Conservation (phyloP, 495 filamentous ascomycete genomes). For the Usnea hakonensis region DNA sequence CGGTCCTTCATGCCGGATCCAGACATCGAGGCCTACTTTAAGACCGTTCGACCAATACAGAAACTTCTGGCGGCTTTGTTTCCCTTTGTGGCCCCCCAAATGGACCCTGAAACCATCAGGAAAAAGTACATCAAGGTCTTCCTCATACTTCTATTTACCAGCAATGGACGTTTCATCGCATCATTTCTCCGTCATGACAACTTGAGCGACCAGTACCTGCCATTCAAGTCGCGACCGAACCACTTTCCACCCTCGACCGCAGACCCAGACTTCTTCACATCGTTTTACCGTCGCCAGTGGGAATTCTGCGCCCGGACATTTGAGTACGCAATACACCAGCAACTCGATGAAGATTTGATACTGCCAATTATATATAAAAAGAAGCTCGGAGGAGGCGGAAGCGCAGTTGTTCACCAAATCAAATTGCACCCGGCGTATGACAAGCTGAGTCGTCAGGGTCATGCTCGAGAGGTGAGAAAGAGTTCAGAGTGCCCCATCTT, state of each 20-base stretch:
- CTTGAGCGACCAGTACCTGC: slow-evolving; percentile 13
- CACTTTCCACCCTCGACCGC: slow-evolving; percentile 3
- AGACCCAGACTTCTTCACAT: slow-evolving; percentile 1
- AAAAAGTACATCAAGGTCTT: slow-evolving; percentile 18
- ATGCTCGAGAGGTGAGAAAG: too few species aligned
- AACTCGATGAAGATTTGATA: slow-evolving; percentile 3
- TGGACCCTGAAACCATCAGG: not conserved
- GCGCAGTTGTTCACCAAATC: slow-evolving; percentile 15
- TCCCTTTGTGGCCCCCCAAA: not conserved
- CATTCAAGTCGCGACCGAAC: slow-evolving; percentile 4
- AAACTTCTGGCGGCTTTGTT: not conserved
- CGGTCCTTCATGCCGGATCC: slow-evolving; percentile 9
- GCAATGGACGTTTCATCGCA: slow-evolving; percentile 10
- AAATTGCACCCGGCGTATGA: slow-evolving; percentile 17
- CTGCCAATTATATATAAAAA: slow-evolving; percentile 13
- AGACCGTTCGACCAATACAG: not conserved
- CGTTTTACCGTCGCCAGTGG: slow-evolving; percentile 16
- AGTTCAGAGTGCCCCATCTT: too few species aligned
- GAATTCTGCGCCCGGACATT: slow-evolving; percentile 16
- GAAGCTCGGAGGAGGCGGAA: slow-evolving; percentile 12
- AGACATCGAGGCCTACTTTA: slow-evolving; percentile 6
- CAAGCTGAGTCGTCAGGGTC: not conserved
- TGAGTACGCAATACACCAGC: slow-evolving; percentile 9
- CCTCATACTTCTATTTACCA: slow-evolving; percentile 13
- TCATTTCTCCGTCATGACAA: slow-evolving; percentile 8